These are phyloP conservation scores for Magnaporthales sp. DNA, from an alignment of 2,329 filamentous ascomycete species.

Conservation along the genomic window DNA sequence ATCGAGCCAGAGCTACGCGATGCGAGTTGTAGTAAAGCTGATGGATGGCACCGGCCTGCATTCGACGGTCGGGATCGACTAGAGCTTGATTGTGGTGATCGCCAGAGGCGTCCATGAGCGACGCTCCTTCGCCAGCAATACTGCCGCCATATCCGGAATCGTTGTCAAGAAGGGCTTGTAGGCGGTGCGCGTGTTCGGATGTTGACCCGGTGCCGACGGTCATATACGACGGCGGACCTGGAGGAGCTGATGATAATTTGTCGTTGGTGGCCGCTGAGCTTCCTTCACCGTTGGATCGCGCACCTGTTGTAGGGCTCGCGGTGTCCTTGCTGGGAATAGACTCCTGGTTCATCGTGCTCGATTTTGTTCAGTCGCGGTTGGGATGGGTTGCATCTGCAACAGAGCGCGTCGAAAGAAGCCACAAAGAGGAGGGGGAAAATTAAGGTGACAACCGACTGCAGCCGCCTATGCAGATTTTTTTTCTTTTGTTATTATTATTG, in stretches of 20 bases:
- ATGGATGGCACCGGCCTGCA: slow-evolving; percentile 75
- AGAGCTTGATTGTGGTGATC: slow-evolving; percentile 37
- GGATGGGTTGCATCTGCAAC: neutral
- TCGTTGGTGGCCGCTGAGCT: neutral
- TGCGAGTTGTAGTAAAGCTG: slow-evolving; percentile 95
- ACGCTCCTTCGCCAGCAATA: slow-evolving; percentile 50
- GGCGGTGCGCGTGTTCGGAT: slow-evolving; percentile 69
- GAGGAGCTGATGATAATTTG: slow-evolving; percentile 6
- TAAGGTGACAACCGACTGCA: neutral
- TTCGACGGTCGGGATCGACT: slow-evolving; percentile 55
- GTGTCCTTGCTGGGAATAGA: neutral
- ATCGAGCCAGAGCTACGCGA: slow-evolving; percentile 73
- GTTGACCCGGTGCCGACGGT: slow-evolving; percentile 77
- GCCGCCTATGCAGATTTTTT: neutral
- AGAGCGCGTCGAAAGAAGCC: neutral
- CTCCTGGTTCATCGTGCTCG: neutral
- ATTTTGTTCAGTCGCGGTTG: neutral
- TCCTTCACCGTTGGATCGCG: neutral
- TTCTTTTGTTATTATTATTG: neutral
- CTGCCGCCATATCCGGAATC: slow-evolving; percentile 93
- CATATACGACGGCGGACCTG: slow-evolving; percentile 51
- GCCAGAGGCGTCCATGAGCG: slow-evolving; percentile 24
- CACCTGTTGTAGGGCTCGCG: neutral
- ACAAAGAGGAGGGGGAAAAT: neutral
- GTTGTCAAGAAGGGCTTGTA: slow-evolving; percentile 73